Base-by-base conservation (phyloP, 2,329 filamentous ascomycete species). In the Tolypocladium sp. region DNA sequence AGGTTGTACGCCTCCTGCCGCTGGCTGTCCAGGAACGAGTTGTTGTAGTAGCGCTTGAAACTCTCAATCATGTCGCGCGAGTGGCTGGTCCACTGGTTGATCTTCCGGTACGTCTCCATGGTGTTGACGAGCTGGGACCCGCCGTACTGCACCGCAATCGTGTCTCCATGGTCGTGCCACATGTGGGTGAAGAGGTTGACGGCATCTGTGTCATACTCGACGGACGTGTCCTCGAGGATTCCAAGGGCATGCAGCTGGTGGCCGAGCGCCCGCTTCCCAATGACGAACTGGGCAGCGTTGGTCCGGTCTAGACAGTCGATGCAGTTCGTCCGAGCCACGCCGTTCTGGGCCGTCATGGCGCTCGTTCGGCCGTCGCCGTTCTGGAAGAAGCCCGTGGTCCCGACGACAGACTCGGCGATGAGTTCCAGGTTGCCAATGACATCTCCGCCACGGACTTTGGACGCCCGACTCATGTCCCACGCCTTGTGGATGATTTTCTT, bases 21-120 rank as follows among this genome's bases (percentile, higher is more conserved):
- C 70, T 99, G 94, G n/a, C 89, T 92, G 72, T 99, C 94, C 10
- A 99, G 82, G 71, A 99, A 99, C 0, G 93, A 96, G 70, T 99
- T 99, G 76, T 97, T 96, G 74, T 99, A 99, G 73, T 97, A 99
- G 35, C 94, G 85, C 73, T 97, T 99, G 79, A 99, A 97, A 71
- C 91, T 96, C 75, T 99, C 94, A 27, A 99, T 92, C 93, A 99
- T 97, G 72, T 99, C 94, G 65, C 94, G 84, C 2, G 93, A 97
- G 72, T 96, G 92, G 67, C 91, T 96, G 30, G 92, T 96, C 94
- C 94, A 99, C 71, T 97, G 93, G 65, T 97, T 97, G 71, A 97
- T 96, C 75, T 97, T 97, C 59, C 94, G 89, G 72, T 99, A 99
- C 5, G 94, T 99, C 64, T 96, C 92, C 92, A 99, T 97, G 0